Base-by-base conservation (phyloP, 192 early-diverging fungal species). In the Coemansia sp. region DNA sequence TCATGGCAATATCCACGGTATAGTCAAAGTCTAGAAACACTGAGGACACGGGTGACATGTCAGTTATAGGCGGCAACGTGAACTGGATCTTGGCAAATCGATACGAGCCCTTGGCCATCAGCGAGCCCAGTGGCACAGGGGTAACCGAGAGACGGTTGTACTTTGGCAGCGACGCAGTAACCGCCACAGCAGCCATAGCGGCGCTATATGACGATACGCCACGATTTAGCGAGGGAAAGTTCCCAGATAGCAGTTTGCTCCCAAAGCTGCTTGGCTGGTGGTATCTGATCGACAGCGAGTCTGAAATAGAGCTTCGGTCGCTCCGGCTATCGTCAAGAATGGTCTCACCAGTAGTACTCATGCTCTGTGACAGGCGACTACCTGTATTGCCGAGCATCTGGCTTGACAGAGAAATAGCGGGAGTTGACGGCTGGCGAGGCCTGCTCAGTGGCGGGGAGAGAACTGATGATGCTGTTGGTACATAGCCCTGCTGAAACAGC, bases 1-100 rank as follows among this genome's bases (percentile, higher is more conserved):
- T 74, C 74, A 82, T 71, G 13, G 57, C 3, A 26, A 82, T 77
- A 33, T 82, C 74, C 18, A 82, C 66, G 2, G 71, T 63, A 63
- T 82, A 82, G 63, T 82, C 79, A 61, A 73, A 82, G 53, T 82
- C 79, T 23, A 82, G 53, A 33, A 73, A 82, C 65, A 77, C 79
- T 0, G 74, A 77, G 20, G 79, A 82, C 16, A 82, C 75, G 1
- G 79, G 79, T 14, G 74, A 82, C 59, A 82, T 82, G 6, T 77
- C 75, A 0, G 60, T 63, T 37, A 74, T 56, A 0, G 67, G 68
- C 59, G 79, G 79, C 53, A 82, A 37, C 5, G 68, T 77, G 42
- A 82, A 70, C 65, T 70, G 71, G 57, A 82, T 76, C 18, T 71
- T 70, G 68, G 79, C 79, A 73, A 82, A 82, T 14, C 67, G 68